Evolutionary conservation across 345 rosid species (phyloP), one percentile per base, ranked within the genome.

Genomic region (Hypericum perforatum): DNA sequence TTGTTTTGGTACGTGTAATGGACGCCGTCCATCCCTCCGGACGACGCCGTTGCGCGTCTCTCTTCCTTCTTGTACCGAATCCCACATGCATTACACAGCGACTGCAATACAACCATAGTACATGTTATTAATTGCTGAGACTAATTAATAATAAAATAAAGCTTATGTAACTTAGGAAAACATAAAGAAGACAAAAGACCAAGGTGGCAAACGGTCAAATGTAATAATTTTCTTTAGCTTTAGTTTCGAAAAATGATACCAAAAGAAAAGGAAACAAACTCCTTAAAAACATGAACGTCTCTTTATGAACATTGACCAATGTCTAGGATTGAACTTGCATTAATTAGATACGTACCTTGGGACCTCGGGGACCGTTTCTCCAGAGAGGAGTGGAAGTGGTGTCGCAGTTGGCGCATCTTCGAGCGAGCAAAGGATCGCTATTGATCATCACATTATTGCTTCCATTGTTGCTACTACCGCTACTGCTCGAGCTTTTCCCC

Each of bases 1-100:
- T 57, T 22, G 32, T 22, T 76, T 5, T 72, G 65, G 36, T 78
- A 73, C 15, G 41, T 45, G 14, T 72, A 74, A 56, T 78, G 79
- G 52, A 73, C 71, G 44, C 73, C 16, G 32, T 22, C 61, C 49
- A 37, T 44, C 41, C n/a, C 32, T 7, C 11, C 16, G 11, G 10
- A 43, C 36, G n/a, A 12, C 40, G 54, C 63, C 0, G 76, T 74
- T 0, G 96, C 94, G 67, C 96, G 78, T 56, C 87, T 76, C 75
- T 87, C 87, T 71, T 87, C 96, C 57, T 87, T 87, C 77, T 84
- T 87, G 78, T 76, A 87, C 67, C 96, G 80, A 69, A 87, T 87
- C 56, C 96, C 96, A 57, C 96, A 87, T 1, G 96, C 96, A 68
- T 87, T 87, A 75, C 96, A 87, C 2, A 87, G 76, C 2, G 96